Percentiles rank a stretch among this genome's conserved stretches.
These are phyloP conservation scores for Pseudonitzschia multiseries DNA, from an alignment of 108 stramenopile species.

Conservation along the genomic window DNA sequence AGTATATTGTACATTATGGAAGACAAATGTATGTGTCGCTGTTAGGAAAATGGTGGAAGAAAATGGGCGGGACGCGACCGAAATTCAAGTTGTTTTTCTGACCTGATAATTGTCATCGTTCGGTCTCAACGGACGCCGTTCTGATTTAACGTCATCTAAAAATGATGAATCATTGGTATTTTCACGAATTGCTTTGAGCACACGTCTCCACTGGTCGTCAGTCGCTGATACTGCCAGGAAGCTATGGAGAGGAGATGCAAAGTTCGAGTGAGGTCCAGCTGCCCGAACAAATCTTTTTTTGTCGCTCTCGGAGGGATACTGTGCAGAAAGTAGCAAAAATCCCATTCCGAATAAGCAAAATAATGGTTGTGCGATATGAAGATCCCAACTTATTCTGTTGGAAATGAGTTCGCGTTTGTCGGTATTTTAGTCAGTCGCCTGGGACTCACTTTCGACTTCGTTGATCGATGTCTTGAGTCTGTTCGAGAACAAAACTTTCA, in stretches of 20 bases:
- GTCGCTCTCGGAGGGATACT: constrained; percentile 17
- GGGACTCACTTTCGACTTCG: too few species aligned
- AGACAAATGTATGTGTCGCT: neutral
- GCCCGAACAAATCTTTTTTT: constrained; percentile 1
- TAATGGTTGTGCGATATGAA: too few species aligned
- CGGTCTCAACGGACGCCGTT: constrained; percentile 24
- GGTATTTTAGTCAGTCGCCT: too few species aligned
- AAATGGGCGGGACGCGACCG: neutral
- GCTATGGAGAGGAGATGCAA: constrained; percentile 11
- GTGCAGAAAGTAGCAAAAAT: constrained; percentile 19
- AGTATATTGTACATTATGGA: neutral
- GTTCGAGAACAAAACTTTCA: too few species aligned
- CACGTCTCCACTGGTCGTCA: constrained; percentile 27
- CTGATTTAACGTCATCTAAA: neutral
- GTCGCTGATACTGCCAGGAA: constrained; percentile 18
- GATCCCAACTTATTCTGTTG: too few species aligned
- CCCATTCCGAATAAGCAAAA: constrained; percentile 7
- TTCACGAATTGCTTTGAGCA: constrained; percentile 13
- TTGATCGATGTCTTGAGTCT: too few species aligned
- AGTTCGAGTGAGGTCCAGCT: neutral
- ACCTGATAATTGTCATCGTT: constrained; percentile 35
- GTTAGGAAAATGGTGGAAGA: neutral
- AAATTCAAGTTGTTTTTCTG: neutral
- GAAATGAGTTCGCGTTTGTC: too few species aligned
- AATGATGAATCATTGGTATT: neutral